These are phyloP conservation scores for Xylaria intraflava DNA, from an alignment of 495 filamentous ascomycete species.

Conservation along the genomic window DNA sequence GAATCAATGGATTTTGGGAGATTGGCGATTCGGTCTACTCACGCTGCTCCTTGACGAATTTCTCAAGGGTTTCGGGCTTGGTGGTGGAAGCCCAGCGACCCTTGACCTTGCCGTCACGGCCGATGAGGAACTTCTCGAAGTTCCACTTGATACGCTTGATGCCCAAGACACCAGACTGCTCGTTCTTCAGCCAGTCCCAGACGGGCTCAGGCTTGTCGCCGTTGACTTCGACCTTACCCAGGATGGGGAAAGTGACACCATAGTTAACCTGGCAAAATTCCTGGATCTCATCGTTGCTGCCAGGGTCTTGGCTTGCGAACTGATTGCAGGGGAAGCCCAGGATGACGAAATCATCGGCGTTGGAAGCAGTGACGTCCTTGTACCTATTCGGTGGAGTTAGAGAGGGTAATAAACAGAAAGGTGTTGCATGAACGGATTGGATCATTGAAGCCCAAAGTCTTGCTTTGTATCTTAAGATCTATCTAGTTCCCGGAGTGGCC, in stretches of 20 bases:
- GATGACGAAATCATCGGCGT: slow-evolving; percentile 73
- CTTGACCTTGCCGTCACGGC: slow-evolving; percentile 77
- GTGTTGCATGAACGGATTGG: neutral
- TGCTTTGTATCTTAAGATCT: no score
- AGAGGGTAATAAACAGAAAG: neutral
- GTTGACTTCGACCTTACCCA: slow-evolving; percentile 91
- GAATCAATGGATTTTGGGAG: neutral
- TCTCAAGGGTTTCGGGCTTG: slow-evolving; percentile 76
- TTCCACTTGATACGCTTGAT: slow-evolving; percentile 93
- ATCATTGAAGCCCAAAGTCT: neutral
- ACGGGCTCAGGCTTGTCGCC: slow-evolving; percentile 73
- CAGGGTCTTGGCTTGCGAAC: slow-evolving; percentile 86
- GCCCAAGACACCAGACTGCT: slow-evolving; percentile 77
- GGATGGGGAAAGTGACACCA: slow-evolving; percentile 86
- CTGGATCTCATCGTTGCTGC: slow-evolving; percentile 83
- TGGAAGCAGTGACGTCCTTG: slow-evolving; percentile 59
- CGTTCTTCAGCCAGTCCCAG: slow-evolving; percentile 81
- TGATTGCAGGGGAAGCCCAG: slow-evolving; percentile 99
- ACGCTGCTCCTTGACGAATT: slow-evolving; percentile 61
- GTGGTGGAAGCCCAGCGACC: slow-evolving; percentile 75
- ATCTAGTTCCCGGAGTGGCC: neutral
- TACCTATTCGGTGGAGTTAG: slow-evolving; percentile 37
- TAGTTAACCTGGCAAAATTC: slow-evolving; percentile 91
- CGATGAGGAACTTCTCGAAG: slow-evolving; percentile 94
- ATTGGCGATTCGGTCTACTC: neutral